Evolutionary conservation across 2,329 filamentous ascomycete species (phyloP).

Genomic region (Xylaria digitata): DNA sequence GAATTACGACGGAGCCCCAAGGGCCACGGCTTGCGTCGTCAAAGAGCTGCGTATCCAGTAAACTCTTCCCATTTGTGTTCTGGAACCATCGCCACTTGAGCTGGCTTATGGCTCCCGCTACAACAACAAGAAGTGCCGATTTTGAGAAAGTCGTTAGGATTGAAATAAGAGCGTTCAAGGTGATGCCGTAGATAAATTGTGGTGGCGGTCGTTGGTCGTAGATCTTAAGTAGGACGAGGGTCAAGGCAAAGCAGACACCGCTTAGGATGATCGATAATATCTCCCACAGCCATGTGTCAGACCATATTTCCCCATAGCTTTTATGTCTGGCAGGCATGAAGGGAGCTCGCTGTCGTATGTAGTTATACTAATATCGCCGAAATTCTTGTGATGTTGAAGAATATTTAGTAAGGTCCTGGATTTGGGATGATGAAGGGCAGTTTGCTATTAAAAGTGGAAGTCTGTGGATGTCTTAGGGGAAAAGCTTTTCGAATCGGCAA

Average conservation of each 20-base stretch:
- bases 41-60: conserved; percentile 20
- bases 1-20: conserved; percentile 9
- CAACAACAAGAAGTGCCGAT: conserved; percentile 14
- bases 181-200: conserved; percentile 28
- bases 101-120: conserved; percentile 26
- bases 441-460: too few relatives aligned
- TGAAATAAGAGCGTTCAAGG: conserved; percentile 34
- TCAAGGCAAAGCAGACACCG: conserved; percentile 6
- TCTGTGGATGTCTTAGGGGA: too few relatives aligned
- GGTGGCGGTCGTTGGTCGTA: conserved; percentile 20
- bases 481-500: too few relatives aligned
- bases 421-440: too few relatives aligned
- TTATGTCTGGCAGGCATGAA: too few relatives aligned
- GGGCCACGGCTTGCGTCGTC: conserved; percentile 31
- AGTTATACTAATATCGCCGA: too few relatives aligned
- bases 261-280: conserved; percentile 4
- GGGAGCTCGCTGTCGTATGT: too few relatives aligned
- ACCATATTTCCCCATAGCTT: not conserved
- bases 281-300: conserved; percentile 38
- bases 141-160: conserved; percentile 27
- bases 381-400: too few relatives aligned
- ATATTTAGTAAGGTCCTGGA: too few relatives aligned
- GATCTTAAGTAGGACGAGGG: conserved; percentile 9
- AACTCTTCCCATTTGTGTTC: not conserved
- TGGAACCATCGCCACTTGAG: conserved; percentile 36